Evolutionary conservation across 148 eudicot species (phyloP).

Genomic region (Linanthus parryae): DNA sequence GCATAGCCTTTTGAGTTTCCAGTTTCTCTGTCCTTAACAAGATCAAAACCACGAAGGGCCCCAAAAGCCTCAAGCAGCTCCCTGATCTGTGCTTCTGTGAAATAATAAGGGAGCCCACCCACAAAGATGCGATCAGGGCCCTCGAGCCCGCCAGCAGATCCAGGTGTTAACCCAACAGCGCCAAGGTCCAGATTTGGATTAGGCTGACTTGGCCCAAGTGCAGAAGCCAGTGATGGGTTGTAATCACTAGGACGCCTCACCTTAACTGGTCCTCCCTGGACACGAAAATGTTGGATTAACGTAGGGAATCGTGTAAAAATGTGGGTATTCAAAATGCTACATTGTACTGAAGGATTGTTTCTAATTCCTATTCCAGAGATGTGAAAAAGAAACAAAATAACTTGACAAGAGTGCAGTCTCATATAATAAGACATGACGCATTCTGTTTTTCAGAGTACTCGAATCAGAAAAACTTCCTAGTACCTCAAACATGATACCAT

Average conservation of each 20-base stretch:
- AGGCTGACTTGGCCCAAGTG: constrained; percentile 90
- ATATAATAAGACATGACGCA: no score
- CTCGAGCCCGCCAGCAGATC: constrained; percentile 70
- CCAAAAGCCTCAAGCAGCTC: constrained; percentile 86
- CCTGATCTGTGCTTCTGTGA: constrained; percentile 76
- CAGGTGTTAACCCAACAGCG: constrained; percentile 84
- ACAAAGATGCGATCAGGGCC: constrained; percentile 90
- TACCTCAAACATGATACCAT: constrained; percentile 91
- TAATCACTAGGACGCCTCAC: constrained; percentile 92
- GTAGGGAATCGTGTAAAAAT: no score
- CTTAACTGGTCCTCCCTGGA: constrained; percentile 78
- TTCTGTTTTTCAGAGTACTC: no score
- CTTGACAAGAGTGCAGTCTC: no score
- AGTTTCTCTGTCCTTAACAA: constrained; percentile 92
- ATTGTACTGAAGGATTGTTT: no score
- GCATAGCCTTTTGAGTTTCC: constrained; percentile 96
- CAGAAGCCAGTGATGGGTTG: constrained; percentile 81
- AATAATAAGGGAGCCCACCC: constrained; percentile 89
- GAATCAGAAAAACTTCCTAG: constrained; percentile 1
- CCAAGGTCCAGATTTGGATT: constrained; percentile 73
- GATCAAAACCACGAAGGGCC: constrained; percentile 83
- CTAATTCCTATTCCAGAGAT: no score
- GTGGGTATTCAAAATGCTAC: no score
- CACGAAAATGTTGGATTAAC: no score
- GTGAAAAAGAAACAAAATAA: no score